Evolutionary conservation across 257 asterid species (phyloP).

Genomic region (Ocimum tenuiflorum): DNA sequence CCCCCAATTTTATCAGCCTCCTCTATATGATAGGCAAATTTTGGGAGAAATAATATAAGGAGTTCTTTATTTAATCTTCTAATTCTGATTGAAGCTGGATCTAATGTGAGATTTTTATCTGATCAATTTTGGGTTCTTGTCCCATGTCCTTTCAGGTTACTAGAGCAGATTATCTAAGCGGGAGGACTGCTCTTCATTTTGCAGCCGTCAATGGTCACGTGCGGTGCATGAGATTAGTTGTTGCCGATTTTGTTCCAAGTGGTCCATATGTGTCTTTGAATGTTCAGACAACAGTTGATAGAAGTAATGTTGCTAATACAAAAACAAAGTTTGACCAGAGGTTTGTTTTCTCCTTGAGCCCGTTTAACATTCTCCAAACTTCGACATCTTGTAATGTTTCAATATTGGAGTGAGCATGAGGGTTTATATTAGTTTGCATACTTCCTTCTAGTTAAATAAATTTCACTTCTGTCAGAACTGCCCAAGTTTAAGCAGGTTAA

Average conservation of each 20-base stretch:
- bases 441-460: neutral
- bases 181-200: conserved; percentile 86
- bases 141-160: conserved; percentile 50
- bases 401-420: neutral
- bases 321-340: conserved; percentile 56
- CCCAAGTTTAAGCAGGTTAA: neutral
- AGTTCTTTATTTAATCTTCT: neutral
- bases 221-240: conserved; percentile 76
- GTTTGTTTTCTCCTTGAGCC: conserved; percentile 13
- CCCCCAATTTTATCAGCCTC: neutral
- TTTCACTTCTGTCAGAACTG: neutral
- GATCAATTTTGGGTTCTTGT: neutral
- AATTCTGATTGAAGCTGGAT: neutral
- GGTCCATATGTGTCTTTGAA: conserved; percentile 35
- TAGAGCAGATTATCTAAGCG: conserved; percentile 53
- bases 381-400: neutral
- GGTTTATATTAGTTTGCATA: neutral
- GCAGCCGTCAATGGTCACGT: conserved; percentile 62
- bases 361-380: neutral
- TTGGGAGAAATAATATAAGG: neutral
- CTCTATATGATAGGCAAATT: neutral
- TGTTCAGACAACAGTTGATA: conserved; percentile 31
- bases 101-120: too few relatives aligned
- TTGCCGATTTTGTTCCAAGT: conserved; percentile 94
- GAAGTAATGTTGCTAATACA: conserved; percentile 33